Conservation (phyloP, 805 yeast genomes). For the Zygosaccharomyces bisporus region DNA sequence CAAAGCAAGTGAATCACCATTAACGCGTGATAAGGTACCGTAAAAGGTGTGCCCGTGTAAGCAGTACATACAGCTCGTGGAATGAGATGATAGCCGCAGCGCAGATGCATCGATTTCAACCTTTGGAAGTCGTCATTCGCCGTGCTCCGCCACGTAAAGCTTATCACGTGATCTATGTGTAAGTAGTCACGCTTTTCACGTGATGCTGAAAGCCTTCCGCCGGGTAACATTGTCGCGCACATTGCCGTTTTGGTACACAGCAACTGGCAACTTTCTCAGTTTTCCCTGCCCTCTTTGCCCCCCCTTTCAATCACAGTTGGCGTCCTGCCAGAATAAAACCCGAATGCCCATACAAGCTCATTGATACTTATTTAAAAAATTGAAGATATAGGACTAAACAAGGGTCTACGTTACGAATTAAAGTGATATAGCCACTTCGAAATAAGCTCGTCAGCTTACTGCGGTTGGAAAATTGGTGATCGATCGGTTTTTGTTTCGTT, state of each 20-base stretch:
- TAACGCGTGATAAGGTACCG: too few relatives aligned
- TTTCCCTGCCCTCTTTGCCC: neutral
- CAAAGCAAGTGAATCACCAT: too few relatives aligned
- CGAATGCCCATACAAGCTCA: neutral
- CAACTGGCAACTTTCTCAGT: conserved; percentile 6
- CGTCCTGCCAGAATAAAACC: conserved; percentile 1
- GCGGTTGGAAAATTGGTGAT: conserved; percentile 1
- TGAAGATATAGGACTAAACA: neutral
- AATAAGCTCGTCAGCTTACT: neutral
- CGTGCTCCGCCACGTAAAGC: too few relatives aligned
- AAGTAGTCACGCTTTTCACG: neutral
- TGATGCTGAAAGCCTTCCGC: neutral
- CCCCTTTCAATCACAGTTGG: conserved; percentile 4
- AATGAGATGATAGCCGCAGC: too few relatives aligned
- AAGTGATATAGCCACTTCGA: neutral
- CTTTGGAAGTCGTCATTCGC: too few relatives aligned
- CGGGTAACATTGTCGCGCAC: neutral
- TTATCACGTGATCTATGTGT: neutral
- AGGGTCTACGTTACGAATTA: neutral
- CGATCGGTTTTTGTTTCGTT: neutral
- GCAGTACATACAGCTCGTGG: too few relatives aligned
- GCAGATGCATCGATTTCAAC: too few relatives aligned
- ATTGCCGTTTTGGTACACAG: neutral
- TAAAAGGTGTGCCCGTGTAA: too few relatives aligned
- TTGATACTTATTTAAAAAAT: neutral